Percentiles rank a stretch among this genome's conserved stretches.
These are phyloP conservation scores for Podospora pseudoanserina DNA, from an alignment of 495 filamentous ascomycete genomes.

Conservation along the genomic window DNA sequence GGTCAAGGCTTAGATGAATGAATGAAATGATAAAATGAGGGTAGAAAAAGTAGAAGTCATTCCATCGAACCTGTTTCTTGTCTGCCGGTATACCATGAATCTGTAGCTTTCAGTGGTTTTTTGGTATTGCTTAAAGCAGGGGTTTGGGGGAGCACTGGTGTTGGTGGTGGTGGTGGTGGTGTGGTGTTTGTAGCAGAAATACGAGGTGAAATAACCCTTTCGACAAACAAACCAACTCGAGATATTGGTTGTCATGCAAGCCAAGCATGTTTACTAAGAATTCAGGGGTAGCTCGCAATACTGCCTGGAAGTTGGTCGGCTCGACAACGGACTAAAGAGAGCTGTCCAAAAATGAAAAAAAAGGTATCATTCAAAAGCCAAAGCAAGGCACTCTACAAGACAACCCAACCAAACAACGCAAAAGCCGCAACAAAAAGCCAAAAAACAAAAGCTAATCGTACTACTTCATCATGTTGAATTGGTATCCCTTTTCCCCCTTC, in stretches of 20 bases:
- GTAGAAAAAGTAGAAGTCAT: neutral
- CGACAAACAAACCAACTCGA: neutral
- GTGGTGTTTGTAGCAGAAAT: neutral
- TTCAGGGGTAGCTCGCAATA: too few species aligned
- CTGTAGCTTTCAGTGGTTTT: neutral
- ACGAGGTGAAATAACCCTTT: neutral
- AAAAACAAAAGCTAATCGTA: neutral
- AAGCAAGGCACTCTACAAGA: neutral
- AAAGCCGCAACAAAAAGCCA: neutral
- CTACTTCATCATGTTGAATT: neutral
- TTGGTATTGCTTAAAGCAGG: neutral
- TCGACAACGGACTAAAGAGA: too few species aligned
- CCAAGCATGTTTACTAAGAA: too few species aligned
- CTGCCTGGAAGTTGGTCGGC: too few species aligned
- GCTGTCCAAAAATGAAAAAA: too few species aligned
- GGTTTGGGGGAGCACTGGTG: neutral
- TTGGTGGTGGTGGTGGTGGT: neutral
- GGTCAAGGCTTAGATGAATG: slow-evolving; percentile 4
- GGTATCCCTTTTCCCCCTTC: neutral
- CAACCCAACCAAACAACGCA: neutral
- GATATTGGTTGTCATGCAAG: too few species aligned
- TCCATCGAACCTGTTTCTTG: too few species aligned
- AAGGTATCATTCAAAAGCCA: too few species aligned
- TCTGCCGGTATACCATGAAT: neutral
- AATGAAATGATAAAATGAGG: neutral